Evolutionary conservation across 2,329 filamentous ascomycete genomes (phyloP), one percentile per base, ranked within the genome.

Genomic region (Podosphaera leucotricha): DNA sequence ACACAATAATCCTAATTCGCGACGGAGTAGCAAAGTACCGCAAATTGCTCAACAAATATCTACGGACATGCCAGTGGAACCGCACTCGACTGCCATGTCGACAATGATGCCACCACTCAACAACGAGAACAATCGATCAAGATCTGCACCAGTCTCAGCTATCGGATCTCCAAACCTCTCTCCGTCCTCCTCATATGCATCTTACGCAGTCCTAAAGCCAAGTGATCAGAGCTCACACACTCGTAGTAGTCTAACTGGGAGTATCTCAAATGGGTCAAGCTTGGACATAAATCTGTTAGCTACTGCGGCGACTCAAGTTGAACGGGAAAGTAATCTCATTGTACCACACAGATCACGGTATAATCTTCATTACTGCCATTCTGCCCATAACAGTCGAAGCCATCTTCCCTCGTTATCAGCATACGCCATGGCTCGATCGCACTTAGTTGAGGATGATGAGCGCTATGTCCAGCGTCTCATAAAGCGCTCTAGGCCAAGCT

Each of bases 1-100:
- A 66, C 87, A 98, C 72, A 94, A 83, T 74, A 98, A 95, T 65
- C 87, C 90, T 47, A 95, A 95, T 69, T 94, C 86, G 46, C 72
- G 90, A 59, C 71, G 87, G 58, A 86, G 84, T 52, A 92, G 92
- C 69, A 93, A 93, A 68, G 55, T 57, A 33, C 57, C 65, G 50
- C 62, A 63, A 44, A 63, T 64, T 44, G 62, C 65, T 45, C 61
- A 70, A 53, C 63, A 64, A 48, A 62, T 64, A 28, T 63, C 61
- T 20, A 58, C 70, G 41, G 66, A 74, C 49, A 41, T 8, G 19
- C 21, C 6, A 6, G 16, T 4, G 15, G 40, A 42, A 10, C 2
- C n/a, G 6, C 70, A 72, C 50, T 63, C 64, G 43, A 59, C 59
- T 49, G 62, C 62, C 28, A 63, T 66, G 41, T 63, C 60, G 61